Percentiles rank a stretch among this genome's conserved stretches.
These are phyloP conservation scores for Trichoderma reesei DNA, from an alignment of 495 filamentous ascomycete genomes.

Conservation along the genomic window DNA sequence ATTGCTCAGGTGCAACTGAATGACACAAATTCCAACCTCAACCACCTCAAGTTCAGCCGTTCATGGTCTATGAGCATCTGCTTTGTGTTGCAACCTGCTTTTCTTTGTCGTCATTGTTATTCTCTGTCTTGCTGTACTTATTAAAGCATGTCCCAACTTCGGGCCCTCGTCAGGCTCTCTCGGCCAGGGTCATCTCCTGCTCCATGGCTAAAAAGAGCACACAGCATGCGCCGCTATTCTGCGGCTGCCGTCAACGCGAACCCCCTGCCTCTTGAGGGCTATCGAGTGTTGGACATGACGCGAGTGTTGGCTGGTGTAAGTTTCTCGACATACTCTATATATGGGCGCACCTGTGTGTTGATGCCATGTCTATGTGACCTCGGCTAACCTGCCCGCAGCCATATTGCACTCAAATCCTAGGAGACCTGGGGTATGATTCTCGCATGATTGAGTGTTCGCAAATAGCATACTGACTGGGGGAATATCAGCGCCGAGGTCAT, in stretches of 20 bases:
- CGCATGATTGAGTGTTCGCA: not conserved
- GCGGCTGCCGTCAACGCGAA: conserved; percentile 16
- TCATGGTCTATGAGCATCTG: not conserved
- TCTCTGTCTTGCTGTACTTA: not conserved
- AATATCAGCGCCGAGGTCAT: conserved; percentile 77
- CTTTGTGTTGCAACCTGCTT: not conserved
- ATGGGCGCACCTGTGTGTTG: not conserved
- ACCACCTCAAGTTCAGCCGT: not conserved
- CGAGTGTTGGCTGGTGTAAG: conserved; percentile 89
- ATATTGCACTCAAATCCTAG: conserved; percentile 94
- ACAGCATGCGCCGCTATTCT: conserved; percentile 17
- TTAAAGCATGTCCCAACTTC: not conserved
- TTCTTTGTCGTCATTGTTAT: not conserved
- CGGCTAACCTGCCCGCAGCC: conserved; percentile 47
- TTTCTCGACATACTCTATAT: conserved; percentile 13
- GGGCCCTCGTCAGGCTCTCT: not conserved
- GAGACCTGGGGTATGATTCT: conserved; percentile 76
- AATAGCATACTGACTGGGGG: conserved; percentile 14
- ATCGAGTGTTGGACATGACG: conserved; percentile 91
- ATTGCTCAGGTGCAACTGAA: not conserved
- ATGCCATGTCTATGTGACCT: not conserved
- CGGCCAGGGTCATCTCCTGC: not conserved
- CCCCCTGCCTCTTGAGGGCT: conserved; percentile 62
- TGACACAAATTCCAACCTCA: not conserved
- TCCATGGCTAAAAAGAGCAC: not conserved